Evolutionary conservation across 2,329 filamentous ascomycete species (phyloP), one percentile per base, ranked within the genome.

Genomic region (Septoria petroselini): DNA sequence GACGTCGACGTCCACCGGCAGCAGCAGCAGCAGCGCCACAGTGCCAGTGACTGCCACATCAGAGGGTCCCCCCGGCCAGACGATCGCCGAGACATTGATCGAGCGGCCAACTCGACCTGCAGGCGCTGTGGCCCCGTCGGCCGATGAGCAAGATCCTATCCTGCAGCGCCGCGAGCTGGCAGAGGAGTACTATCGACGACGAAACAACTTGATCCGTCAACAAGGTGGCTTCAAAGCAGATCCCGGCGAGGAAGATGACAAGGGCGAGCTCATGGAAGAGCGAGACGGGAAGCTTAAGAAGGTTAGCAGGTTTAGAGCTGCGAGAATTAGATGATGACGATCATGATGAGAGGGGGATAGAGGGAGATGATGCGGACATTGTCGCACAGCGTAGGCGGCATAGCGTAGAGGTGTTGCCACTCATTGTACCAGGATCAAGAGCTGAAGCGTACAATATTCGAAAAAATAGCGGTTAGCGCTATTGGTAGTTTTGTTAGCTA

Each of bases 121-220:
- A 7, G 49, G 54, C 2, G 55, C 63, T 2, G 41, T 65, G 1
- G 56, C 66, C 9, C 68, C 69, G n/a, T 63, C 70, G 57, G 47
- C 72, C 12, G 67, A 70, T 15, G 68, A 70, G 7, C 66, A 72
- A 33, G 72, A 95, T 59, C 81, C 86, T 4, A 76, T 82, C 15
- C 73, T 91, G 23, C 75, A 91, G 42, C 79, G 86, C 45, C 83
- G 87, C 55, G 86, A 95, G 67, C 83, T 95, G 11, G 84, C 87
- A 6, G 80, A 82, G 30, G 87, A 94, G 64, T 95, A 95, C 68
- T 86, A 95, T 67, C 83, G 81, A 37, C 76, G 88, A 68, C 85
- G 91, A 15, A 95, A 91, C 65, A 81, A 80, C 62, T 84, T 94
- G 70, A 90, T 96, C 46, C 82, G 89, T 59, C 80, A 83, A 60